Conservation (phyloP, 345 rosid species). For the Lepidium sativum region DNA sequence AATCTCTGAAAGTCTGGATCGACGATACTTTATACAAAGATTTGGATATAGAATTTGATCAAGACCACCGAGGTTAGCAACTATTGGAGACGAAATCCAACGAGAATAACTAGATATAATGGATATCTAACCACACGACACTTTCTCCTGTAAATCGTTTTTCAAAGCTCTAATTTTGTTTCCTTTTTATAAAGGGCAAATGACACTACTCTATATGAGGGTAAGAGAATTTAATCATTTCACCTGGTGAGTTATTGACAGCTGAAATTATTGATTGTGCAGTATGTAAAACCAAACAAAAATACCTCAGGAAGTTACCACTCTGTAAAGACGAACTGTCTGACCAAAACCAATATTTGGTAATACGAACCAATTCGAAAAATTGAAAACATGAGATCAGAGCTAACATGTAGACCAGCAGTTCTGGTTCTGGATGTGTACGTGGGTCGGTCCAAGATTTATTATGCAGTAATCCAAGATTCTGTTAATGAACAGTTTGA, state of each 20-base stretch:
- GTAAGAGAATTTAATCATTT: not conserved
- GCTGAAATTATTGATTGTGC: slow-evolving; percentile 9
- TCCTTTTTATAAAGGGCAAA: not conserved
- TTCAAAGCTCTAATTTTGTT: too few species aligned
- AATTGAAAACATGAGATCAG: slow-evolving; percentile 16
- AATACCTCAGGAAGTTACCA: slow-evolving; percentile 10
- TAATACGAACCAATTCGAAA: not conserved
- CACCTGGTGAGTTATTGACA: slow-evolving; percentile 1
- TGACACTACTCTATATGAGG: not conserved
- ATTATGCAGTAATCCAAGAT: slow-evolving; percentile 6
- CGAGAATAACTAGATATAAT: too few species aligned
- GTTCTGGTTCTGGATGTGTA: slow-evolving; percentile 15
- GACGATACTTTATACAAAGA: too few species aligned
- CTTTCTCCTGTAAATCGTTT: not conserved
- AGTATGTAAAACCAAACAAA: not conserved
- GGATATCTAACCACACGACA: too few species aligned
- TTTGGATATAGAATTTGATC: too few species aligned
- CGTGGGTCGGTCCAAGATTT: slow-evolving; percentile 14
- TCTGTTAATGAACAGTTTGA: slow-evolving; percentile 5
- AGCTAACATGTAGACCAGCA: slow-evolving; percentile 5
- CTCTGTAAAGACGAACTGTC: not conserved
- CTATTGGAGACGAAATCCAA: too few species aligned
- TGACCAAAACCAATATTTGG: slow-evolving; percentile 10
- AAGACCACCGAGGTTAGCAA: too few species aligned
- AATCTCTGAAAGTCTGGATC: too few species aligned